phyloP scores from a whole-genome alignment of 495 filamentous ascomycete genomes.

The Penicillium cosmopolitanum region DNA sequence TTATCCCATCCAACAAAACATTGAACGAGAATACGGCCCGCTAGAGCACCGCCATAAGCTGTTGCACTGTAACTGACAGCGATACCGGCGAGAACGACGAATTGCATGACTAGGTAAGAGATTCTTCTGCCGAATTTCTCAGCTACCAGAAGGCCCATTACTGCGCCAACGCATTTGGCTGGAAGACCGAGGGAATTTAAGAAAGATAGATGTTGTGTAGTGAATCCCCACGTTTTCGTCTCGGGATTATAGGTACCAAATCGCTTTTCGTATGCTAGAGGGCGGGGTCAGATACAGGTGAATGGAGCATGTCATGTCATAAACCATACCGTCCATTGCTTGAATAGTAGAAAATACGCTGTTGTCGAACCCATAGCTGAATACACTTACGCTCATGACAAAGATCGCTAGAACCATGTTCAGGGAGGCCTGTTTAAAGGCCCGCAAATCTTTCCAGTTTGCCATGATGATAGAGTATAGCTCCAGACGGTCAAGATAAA shows the following conservation, averaged over 20 bases:
- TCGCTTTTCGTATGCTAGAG: constrained; percentile 3
- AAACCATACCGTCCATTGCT: constrained; percentile 11
- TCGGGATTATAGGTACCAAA: not conserved
- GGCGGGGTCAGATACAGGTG: no score
- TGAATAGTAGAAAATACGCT: constrained; percentile 12
- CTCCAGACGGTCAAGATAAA: not conserved
- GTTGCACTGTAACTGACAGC: constrained; percentile 12
- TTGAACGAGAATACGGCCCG: constrained; percentile 10
- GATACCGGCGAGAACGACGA: constrained; percentile 11
- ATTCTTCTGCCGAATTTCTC: constrained; percentile 8
- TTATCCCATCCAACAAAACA: constrained; percentile 14
- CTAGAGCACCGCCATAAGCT: constrained; percentile 1
- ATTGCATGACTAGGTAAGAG: constrained; percentile 11
- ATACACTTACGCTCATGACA: constrained; percentile 9
- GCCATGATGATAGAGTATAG: not conserved
- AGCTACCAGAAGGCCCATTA: not conserved
- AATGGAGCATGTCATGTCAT: not conserved
- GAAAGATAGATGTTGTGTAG: constrained; percentile 2
- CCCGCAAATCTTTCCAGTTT: not conserved
- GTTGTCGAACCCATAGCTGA: constrained; percentile 14
- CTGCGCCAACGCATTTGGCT: constrained; percentile 5
- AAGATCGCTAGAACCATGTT: constrained; percentile 8
- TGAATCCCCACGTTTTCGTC: constrained; percentile 8
- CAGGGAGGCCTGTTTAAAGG: not conserved
- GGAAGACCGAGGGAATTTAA: constrained; percentile 3